phyloP scores from a whole-genome alignment of 345 rosid species.

The Barbarea vulgaris region DNA sequence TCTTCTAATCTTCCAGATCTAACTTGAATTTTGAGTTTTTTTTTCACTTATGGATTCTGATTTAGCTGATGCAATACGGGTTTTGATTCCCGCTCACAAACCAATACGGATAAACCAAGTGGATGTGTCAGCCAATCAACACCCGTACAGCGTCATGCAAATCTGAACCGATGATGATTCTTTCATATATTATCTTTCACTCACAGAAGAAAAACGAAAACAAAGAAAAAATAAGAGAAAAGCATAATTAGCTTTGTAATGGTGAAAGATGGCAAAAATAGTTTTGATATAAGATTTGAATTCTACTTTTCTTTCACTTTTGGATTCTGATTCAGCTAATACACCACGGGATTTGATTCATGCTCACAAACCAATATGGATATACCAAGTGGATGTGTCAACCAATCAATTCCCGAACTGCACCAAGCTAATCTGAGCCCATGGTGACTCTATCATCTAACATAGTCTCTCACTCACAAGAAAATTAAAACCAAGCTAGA shows the following conservation, averaged over 20 bases:
- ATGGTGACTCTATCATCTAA: too few relatives aligned
- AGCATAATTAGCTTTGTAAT: background rate
- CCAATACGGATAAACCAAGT: conserved; percentile 22
- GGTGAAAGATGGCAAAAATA: background rate
- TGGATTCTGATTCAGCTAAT: conserved; percentile 71
- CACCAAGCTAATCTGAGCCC: conserved; percentile 86
- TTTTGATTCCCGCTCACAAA: conserved; percentile 47
- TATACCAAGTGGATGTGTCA: conserved; percentile 24
- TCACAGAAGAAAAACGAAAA: too few relatives aligned
- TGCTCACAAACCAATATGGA: conserved; percentile 34
- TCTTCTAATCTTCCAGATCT: conserved; percentile 8
- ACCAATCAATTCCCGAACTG: conserved; percentile 84
- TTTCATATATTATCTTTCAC: background rate
- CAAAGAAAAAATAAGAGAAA: background rate
- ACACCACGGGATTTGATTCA: conserved; percentile 63
- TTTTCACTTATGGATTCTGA: too few relatives aligned
- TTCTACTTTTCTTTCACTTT: conserved; percentile 31
- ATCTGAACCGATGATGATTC: conserved; percentile 75
- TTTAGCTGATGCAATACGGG: conserved; percentile 91
- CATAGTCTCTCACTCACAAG: too few relatives aligned
- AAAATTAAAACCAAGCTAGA: background rate
- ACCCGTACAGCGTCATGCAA: conserved; percentile 99
- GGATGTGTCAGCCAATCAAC: conserved; percentile 45
- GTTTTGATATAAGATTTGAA: background rate
- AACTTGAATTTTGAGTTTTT: background rate